Base-by-base conservation (phyloP, 192 early-diverging fungal species). In the Chytriomyces sp. region DNA sequence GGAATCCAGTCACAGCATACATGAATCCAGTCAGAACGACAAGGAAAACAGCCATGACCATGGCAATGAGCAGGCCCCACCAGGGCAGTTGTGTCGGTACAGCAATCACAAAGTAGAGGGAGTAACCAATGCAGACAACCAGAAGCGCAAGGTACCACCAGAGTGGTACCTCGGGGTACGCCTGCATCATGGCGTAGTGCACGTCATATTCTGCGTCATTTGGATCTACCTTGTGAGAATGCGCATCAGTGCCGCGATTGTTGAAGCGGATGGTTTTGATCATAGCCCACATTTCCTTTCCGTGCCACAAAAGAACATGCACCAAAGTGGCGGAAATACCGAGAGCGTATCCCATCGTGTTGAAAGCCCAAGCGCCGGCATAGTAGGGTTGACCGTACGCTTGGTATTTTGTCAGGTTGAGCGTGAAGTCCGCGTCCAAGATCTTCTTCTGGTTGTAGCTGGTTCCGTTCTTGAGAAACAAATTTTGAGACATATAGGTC, bases 81-180 rank as follows among this genome's bases (percentile, higher is more conserved):
- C 53, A 79, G 2, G 64, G n/a, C 75, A 79, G n/a, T 25, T 39
- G 32, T 19, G 63, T 31, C 0, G 7, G 12, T 6, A 19, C n/a
- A n/a, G 28, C 28, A 12, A 10, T 14, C 5, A 33, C 33, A 6
- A 65, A 17, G 76, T 40, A 59, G 58, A 78, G 37, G 34, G 59
- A 44, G 22, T 41, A 38, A 6, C 26, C 58, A 12, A 65, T 30
- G 19, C 7, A 49, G 19, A 65, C 6, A 1, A 76, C 30, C 19
- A 77, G 57, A 34, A 77, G 25, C 12, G 28, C 25, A 14, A 75
- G 6, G 69, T 94, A 95, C 92, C 91, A 92, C 87, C 88, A 92
- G 36, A 82, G 78, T 52, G 93, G 93, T 22, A 91, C 89, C 64
- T 91, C 89, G 31, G 82, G 80, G 73, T 95, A 94, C 30, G 58